phyloP scores from a whole-genome alignment of 2,329 filamentous ascomycete genomes.

The Alternaria brassicae region DNA sequence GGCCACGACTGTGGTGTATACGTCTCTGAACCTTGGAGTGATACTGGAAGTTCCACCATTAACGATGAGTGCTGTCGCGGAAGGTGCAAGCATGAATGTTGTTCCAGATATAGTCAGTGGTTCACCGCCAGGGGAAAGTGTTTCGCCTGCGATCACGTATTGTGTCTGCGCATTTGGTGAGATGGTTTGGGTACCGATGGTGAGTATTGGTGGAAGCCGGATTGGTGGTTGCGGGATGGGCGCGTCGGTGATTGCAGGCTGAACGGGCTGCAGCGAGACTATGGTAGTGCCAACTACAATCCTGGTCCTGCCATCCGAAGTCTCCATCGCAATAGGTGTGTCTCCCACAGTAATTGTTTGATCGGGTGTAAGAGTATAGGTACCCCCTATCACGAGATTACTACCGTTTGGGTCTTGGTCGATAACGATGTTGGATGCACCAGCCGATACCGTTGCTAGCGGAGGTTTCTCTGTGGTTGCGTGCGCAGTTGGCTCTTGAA shows the following conservation, averaged over 20 bases:
- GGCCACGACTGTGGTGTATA: slow-evolving; percentile 34
- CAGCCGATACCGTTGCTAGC: slow-evolving; percentile 24
- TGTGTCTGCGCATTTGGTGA: slow-evolving; percentile 33
- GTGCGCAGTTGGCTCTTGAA: neutral
- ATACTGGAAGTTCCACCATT: slow-evolving; percentile 40
- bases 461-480: slow-evolving; percentile 9
- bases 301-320: slow-evolving; percentile 26
- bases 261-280: slow-evolving; percentile 20
- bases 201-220: slow-evolving; percentile 26
- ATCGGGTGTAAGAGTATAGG: slow-evolving; percentile 29
- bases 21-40: slow-evolving; percentile 22
- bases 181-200: slow-evolving; percentile 29
- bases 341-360: slow-evolving; percentile 32
- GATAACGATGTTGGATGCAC: slow-evolving; percentile 27
- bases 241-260: slow-evolving; percentile 24
- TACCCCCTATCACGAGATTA: slow-evolving; percentile 28
- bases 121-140: slow-evolving; percentile 44
- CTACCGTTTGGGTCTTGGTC: slow-evolving; percentile 19
- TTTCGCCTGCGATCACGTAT: slow-evolving; percentile 42
- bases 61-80: slow-evolving; percentile 48
- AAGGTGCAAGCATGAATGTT: slow-evolving; percentile 43
- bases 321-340: slow-evolving; percentile 38
- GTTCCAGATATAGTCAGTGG: slow-evolving; percentile 48
- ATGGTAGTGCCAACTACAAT: slow-evolving; percentile 31
- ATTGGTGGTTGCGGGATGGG: slow-evolving; percentile 19